These are phyloP conservation scores for Aaosphaeria arxii DNA, from an alignment of 2,329 filamentous ascomycete genomes.

Conservation along the genomic window DNA sequence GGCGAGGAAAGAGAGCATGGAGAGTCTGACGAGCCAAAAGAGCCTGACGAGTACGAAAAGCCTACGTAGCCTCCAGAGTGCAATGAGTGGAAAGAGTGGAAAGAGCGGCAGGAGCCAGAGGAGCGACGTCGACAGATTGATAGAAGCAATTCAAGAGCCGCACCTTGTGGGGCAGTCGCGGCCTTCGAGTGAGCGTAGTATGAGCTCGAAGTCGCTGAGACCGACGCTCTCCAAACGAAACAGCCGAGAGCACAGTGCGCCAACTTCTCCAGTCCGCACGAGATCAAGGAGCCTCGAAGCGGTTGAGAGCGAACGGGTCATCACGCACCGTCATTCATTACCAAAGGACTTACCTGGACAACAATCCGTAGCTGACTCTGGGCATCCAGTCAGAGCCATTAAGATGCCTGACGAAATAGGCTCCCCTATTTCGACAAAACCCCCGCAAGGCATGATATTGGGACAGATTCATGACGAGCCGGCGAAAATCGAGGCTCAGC, in stretches of 20 bases:
- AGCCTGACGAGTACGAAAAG: slow-evolving; percentile 48
- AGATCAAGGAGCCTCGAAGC: slow-evolving; percentile 28
- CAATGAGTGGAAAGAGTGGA: slow-evolving; percentile 42
- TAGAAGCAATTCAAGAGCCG: slow-evolving; percentile 67
- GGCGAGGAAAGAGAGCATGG: slow-evolving; percentile 32
- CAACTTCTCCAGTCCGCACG: slow-evolving; percentile 6
- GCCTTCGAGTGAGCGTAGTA: slow-evolving; percentile 12
- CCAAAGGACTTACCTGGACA: slow-evolving; percentile 45
- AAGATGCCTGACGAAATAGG: slow-evolving; percentile 40
- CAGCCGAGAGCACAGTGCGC: slow-evolving; percentile 14
- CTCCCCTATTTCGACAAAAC: slow-evolving; percentile 7
- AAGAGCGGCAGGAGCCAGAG: slow-evolving; percentile 43
- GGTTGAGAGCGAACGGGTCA: slow-evolving; percentile 3
- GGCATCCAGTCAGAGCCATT: slow-evolving; percentile 44
- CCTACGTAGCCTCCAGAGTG: slow-evolving; percentile 49
- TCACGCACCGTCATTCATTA: slow-evolving; percentile 31
- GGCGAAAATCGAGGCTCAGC: slow-evolving; percentile 4
- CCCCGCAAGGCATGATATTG: slow-evolving; percentile 18
- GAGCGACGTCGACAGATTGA: slow-evolving; percentile 68
- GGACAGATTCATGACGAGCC: slow-evolving; percentile 26
- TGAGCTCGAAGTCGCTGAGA: slow-evolving; percentile 19
- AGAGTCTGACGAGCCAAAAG: slow-evolving; percentile 49
- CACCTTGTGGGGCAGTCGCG: slow-evolving; percentile 26
- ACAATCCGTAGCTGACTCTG: slow-evolving; percentile 38
- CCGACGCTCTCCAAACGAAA: slow-evolving; percentile 24